Conservation (phyloP, 2,329 filamentous ascomycete genomes). For the Lithohypha guttulata region DNA sequence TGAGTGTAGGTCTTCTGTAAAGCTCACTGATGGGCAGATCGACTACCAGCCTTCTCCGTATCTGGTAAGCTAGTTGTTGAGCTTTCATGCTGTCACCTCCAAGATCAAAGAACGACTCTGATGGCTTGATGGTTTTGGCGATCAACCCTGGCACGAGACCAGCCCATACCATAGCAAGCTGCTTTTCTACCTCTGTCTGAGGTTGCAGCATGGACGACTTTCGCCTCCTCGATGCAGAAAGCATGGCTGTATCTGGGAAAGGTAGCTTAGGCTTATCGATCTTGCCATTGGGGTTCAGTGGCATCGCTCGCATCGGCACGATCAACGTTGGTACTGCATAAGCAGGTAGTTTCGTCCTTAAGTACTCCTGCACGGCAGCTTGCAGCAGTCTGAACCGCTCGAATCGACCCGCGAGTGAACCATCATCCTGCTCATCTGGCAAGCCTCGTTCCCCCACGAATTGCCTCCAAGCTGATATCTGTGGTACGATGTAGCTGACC, state of each 20-base stretch:
- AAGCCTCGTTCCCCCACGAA: slow-evolving; percentile 51
- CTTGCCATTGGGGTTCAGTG: slow-evolving; percentile 78
- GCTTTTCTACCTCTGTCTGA: slow-evolving; percentile 45
- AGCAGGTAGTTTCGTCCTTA: slow-evolving; percentile 59
- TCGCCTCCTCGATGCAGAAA: slow-evolving; percentile 43
- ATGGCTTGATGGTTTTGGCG: slow-evolving; percentile 53
- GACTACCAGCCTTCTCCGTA: slow-evolving; percentile 52
- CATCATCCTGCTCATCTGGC: slow-evolving; percentile 47
- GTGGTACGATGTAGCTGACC: slow-evolving; percentile 83
- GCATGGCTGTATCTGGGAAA: slow-evolving; percentile 64
- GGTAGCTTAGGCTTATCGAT: slow-evolving; percentile 69
- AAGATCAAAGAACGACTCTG: slow-evolving; percentile 63
- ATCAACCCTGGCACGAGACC: slow-evolving; percentile 57
- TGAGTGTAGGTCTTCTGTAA: slow-evolving; percentile 55
- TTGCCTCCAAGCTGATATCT: slow-evolving; percentile 60
- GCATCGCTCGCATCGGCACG: slow-evolving; percentile 61
- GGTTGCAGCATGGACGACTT: slow-evolving; percentile 40
- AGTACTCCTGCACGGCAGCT: slow-evolving; percentile 52
- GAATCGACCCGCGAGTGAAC: slow-evolving; percentile 42
- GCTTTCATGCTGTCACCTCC: slow-evolving; percentile 74
- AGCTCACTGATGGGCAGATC: slow-evolving; percentile 57
- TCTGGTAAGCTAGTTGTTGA: slow-evolving; percentile 65
- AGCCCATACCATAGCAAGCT: slow-evolving; percentile 63
- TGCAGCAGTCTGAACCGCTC: slow-evolving; percentile 52
- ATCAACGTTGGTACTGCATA: slow-evolving; percentile 69